Evolutionary conservation across 805 yeast species (phyloP), one percentile per base, ranked within the genome.

Genomic region (Teunomyces barrocoloradensis): DNA sequence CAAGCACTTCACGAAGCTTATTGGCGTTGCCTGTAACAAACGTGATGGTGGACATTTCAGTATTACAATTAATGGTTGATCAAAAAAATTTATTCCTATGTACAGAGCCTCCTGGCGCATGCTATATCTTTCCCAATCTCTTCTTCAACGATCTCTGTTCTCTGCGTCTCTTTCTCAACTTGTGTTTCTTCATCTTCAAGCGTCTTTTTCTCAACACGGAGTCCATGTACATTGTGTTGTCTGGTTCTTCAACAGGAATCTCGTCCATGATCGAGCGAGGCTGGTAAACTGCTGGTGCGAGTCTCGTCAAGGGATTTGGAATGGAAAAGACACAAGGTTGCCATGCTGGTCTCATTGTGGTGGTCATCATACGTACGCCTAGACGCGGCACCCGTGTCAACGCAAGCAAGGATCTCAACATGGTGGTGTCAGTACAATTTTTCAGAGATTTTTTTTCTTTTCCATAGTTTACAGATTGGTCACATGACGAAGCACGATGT

Each of bases 141-240:
- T 82, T 82, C 79, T 80, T 85, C 64, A 85, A 74, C 12, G 94
- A 86, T 68, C 95, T 80, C 69, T 91, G 96, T 40, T 84, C 88
- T 81, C 84, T 90, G 81, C 97, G 87, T 80, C 98, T 87, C 85
- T 94, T 94, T 75, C 94, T 87, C 66, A 89, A 78, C 77, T 94
- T 94, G 72, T 94, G 99, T 65, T 91, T 89, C 81, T 92, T 94
- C 97, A 94, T 94, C 79, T 90, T 92, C 67, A 88, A 82, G 71
- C 88, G 81, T 74, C 99, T 84, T 64, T 87, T 87, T 67, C 94
- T 80, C 67, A 84, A 70, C 30, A 87, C 95, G 10, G 90, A 84
- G 58, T 87, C 89, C 57, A 79, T 61, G 51, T 73, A 59, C 58
- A 81, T 58, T 21, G 73, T 67, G 45, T 63, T 61, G 48, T 62